A percentile compares a stretch with the other conserved stretches of the same genome.
Conservation (phyloP, 495 filamentous ascomycete species). For the Penicillium mononematosum region DNA sequence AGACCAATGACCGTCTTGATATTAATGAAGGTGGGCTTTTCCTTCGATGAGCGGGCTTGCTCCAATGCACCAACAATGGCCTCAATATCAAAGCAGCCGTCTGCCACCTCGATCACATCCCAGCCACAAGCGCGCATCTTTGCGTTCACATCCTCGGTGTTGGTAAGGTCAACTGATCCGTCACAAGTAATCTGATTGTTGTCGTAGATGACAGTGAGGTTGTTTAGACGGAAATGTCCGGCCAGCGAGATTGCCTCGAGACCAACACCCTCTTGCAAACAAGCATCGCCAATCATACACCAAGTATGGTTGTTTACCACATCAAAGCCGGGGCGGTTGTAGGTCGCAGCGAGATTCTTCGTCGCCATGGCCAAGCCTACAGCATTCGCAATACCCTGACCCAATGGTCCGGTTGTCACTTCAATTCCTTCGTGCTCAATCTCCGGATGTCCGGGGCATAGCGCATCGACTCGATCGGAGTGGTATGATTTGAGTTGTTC, state of each 20-base stretch:
- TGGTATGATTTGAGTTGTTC: conserved; percentile 62
- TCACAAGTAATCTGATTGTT: conserved; percentile 60
- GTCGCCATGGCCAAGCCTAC: conserved; percentile 60
- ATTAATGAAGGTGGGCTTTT: conserved; percentile 60
- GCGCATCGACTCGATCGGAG: conserved; percentile 48
- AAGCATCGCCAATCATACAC: conserved; percentile 60
- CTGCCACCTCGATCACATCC: conserved; percentile 55
- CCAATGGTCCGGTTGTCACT: conserved; percentile 61
- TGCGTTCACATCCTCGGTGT: conserved; percentile 57
- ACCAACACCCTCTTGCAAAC: conserved; percentile 59
- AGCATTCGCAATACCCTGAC: conserved; percentile 60
- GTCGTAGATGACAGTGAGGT: conserved; percentile 57
- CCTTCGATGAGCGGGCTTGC: conserved; percentile 39
- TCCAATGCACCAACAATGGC: conserved; percentile 50
- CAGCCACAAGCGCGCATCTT: conserved; percentile 60
- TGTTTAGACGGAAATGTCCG: conserved; percentile 54
- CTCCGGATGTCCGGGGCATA: conserved; percentile 61
- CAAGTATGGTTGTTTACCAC: conserved; percentile 52
- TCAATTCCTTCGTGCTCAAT: conserved; percentile 61
- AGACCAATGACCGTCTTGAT: conserved; percentile 57
- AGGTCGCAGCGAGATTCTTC: conserved; percentile 54
- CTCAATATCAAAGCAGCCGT: conserved; percentile 54
- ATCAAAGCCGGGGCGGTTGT: conserved; percentile 50
- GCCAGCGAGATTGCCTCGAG: conserved; percentile 57
- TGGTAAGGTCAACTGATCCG: conserved; percentile 54